These are phyloP conservation scores for Sophora flavescens DNA, from an alignment of 306 rosid species.

Conservation along the genomic window DNA sequence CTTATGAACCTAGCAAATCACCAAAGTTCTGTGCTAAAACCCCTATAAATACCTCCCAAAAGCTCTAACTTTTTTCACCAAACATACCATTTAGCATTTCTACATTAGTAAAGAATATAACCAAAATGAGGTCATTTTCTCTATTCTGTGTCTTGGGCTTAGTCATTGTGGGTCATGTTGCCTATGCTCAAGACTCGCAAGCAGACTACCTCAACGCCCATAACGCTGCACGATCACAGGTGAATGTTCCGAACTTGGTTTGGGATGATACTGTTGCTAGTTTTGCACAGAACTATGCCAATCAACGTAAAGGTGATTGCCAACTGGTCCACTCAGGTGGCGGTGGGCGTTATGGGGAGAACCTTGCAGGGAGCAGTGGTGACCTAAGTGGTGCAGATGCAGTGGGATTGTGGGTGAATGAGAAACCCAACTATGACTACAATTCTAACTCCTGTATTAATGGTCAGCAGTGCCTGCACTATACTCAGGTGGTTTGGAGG, in stretches of 20 bases:
- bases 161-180: background rate
- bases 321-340: constrained; percentile 41
- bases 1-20: no score
- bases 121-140: background rate
- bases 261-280: constrained; percentile 42
- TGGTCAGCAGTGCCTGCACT: constrained; percentile 46
- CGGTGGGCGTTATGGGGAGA: constrained; percentile 36
- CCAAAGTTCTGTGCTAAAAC: background rate
- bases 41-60: constrained; percentile 12
- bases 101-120: background rate
- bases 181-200: constrained; percentile 40
- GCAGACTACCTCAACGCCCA: constrained; percentile 43
- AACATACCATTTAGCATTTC: background rate
- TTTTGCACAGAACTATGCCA: constrained; percentile 42
- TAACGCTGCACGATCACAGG: constrained; percentile 46
- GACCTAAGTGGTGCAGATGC: constrained; percentile 35
- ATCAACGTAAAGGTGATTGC: constrained; percentile 24
- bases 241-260: constrained; percentile 1
- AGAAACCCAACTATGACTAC: constrained; percentile 50
- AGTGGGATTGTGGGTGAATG: constrained; percentile 49
- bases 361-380: constrained; percentile 40
- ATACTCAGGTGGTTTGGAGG: constrained; percentile 65
- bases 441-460: constrained; percentile 43
- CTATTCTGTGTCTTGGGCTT: background rate
- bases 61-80: background rate